A percentile compares a stretch with the other conserved stretches of the same genome.
phyloP scores from a whole-genome alignment of 2,329 filamentous ascomycete genomes.

The Arthrobotrys iridis region DNA sequence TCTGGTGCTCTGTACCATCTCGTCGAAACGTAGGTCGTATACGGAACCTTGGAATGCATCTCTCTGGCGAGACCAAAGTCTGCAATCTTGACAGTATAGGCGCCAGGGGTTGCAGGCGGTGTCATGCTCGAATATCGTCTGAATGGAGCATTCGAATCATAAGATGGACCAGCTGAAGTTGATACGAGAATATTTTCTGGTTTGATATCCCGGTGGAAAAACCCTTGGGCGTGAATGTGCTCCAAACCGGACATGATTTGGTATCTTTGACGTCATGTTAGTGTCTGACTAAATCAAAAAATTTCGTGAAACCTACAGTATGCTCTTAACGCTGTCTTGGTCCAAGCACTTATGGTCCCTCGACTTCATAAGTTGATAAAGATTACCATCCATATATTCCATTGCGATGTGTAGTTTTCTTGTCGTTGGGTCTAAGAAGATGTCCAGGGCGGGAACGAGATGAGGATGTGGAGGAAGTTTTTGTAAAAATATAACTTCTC shows the following conservation, averaged over 20 bases:
- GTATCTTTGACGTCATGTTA: slow-evolving; percentile 64
- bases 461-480: slow-evolving; percentile 88
- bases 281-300: not conserved
- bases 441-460: slow-evolving; percentile 95
- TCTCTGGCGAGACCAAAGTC: slow-evolving; percentile 98
- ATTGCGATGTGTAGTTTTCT: slow-evolving; percentile 98
- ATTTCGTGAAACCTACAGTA: slow-evolving; percentile 68
- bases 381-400: slow-evolving; percentile 99
- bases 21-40: slow-evolving; percentile 98
- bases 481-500: slow-evolving; percentile 95
- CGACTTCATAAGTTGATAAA: slow-evolving; percentile 99
- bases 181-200: slow-evolving; percentile 98
- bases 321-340: slow-evolving; percentile 92
- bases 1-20: slow-evolving; percentile 95
- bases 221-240: slow-evolving; percentile 95
- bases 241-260: slow-evolving; percentile 96
- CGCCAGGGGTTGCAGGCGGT: slow-evolving; percentile 89
- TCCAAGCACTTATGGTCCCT: slow-evolving; percentile 95
- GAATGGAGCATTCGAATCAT: slow-evolving; percentile 85
- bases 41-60: slow-evolving; percentile 93
- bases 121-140: slow-evolving; percentile 92
- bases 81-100: slow-evolving; percentile 97
- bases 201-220: slow-evolving; percentile 99
- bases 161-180: slow-evolving; percentile 75
- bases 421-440: slow-evolving; percentile 94